Evolutionary conservation across 129 eudicot species (phyloP), one percentile per base, ranked within the genome.

Genomic region (Arctium lappa): DNA sequence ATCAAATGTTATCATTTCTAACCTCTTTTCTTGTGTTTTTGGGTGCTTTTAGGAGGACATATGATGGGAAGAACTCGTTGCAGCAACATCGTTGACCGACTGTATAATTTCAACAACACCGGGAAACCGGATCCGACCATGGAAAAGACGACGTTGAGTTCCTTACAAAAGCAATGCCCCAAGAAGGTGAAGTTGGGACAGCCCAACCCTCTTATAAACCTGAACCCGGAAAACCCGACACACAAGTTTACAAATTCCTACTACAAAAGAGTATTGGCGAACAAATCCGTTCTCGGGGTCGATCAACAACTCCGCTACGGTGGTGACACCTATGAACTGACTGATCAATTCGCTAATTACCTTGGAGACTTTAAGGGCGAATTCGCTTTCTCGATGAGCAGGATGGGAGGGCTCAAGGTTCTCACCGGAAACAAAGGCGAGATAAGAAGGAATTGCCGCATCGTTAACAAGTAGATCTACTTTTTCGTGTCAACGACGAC

Each of bases 11-110:
- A 15, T 69, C 27, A 9, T 82, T 62, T 66, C 39, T 75, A 6
- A 68, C 38, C 11, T 29, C 74, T 83, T 50, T 71, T 36, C 0
- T 29, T 5, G 29, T 65, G 63, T 66, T 22, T 66, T 22, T 30
- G 34, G 71, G 34, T 66, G 34, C 38, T 42, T 86, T 37, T 88
- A 94, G 98, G 98, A 81, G 89, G 88, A 73, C 98, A 95, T 75
- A 86, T 89, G 78, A 81, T 92, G 93, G 98, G 98, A 11, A 86
- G 80, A 85, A 88, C 97, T 74, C 91, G 88, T 69, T 95, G 98
- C 82, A 84, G 79, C 56, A 84, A 86, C 90, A 73, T 95, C 62
- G 73, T 44, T 5, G 97, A 91, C 80, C 89, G 98, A 0, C 85
- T 95, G n/a, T 95, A 95, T 92, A 76, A 92, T 78, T 92, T 84